phyloP scores from a whole-genome alignment of 1,284 basidiomycete genomes.

The Tremellales sp. region DNA sequence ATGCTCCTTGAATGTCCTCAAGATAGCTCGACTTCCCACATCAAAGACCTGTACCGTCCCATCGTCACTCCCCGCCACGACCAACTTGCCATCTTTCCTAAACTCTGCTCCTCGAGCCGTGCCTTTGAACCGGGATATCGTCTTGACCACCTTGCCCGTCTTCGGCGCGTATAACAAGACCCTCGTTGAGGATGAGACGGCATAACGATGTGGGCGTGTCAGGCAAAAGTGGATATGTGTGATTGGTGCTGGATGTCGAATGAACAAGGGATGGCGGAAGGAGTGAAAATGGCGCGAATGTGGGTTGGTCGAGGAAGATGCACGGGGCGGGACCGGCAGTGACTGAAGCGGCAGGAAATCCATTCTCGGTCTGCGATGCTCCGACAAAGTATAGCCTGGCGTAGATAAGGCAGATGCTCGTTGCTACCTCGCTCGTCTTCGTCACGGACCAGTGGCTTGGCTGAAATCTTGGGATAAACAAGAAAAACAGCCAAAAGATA shows the following conservation, averaged over 20 bases:
- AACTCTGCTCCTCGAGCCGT: slow-evolving; percentile 84
- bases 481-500: background rate
- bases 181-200: slow-evolving; percentile 88
- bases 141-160: slow-evolving; percentile 93
- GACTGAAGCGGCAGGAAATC: slow-evolving; percentile 44
- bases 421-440: background rate
- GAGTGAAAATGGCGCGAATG: slow-evolving; percentile 49
- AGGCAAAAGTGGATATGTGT: slow-evolving; percentile 86
- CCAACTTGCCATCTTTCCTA: slow-evolving; percentile 86
- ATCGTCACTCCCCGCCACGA: slow-evolving; percentile 91
- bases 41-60: slow-evolving; percentile 97
- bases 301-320: slow-evolving; percentile 38
- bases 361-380: slow-evolving; percentile 27
- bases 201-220: slow-evolving; percentile 82
- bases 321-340: slow-evolving; percentile 41
- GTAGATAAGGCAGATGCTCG: background rate
- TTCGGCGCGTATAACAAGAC: slow-evolving; percentile 94
- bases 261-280: slow-evolving; percentile 50
- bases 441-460: background rate
- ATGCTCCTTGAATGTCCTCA: slow-evolving; percentile 86
- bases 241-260: slow-evolving; percentile 92
- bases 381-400: background rate
- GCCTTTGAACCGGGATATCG: slow-evolving; percentile 94
- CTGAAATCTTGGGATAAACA: slow-evolving; percentile 1
- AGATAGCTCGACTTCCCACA: slow-evolving; percentile 86